Evolutionary conservation across 2,329 filamentous ascomycete genomes (phyloP).

Genomic region (Botrytis medusae): DNA sequence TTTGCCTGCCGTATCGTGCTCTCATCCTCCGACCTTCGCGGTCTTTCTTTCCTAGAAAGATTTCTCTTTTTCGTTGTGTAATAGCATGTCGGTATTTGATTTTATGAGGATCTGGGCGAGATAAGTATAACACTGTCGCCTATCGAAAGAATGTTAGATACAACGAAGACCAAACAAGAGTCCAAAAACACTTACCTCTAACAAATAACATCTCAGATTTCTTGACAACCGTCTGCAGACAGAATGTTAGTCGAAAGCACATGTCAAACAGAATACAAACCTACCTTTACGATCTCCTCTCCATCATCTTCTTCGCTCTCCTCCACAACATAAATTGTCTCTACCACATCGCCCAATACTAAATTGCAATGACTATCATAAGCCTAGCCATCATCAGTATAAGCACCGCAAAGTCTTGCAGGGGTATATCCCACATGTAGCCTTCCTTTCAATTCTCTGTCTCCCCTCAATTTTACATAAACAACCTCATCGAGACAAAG

Average conservation of each 20-base stretch:
- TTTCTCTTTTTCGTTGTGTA: not conserved
- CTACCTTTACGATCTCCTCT: slow-evolving; percentile 67
- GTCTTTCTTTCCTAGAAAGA: not conserved
- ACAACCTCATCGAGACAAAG: slow-evolving; percentile 94
- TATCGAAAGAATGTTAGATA: slow-evolving; percentile 41
- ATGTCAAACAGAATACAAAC: slow-evolving; percentile 28
- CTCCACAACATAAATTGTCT: slow-evolving; percentile 92
- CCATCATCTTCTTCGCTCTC: slow-evolving; percentile 76
- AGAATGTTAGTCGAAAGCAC: not conserved
- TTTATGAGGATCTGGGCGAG: slow-evolving; percentile 49
- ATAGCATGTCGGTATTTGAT: not conserved
- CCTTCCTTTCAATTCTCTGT: slow-evolving; percentile 91
- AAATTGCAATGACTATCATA: slow-evolving; percentile 99
- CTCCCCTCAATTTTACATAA: slow-evolving; percentile 94
- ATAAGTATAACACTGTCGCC: slow-evolving; percentile 73
- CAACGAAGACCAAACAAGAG: not conserved
- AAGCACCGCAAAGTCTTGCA: slow-evolving; percentile 27
- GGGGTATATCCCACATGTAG: slow-evolving; percentile 70
- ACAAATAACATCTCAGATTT: slow-evolving; percentile 99
- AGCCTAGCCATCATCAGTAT: slow-evolving; percentile 56
- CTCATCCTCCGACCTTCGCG: not conserved
- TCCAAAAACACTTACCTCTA: slow-evolving; percentile 63
- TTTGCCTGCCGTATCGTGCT: not conserved
- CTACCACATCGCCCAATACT: slow-evolving; percentile 92
- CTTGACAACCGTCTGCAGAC: slow-evolving; percentile 78